A percentile compares a stretch with the other conserved stretches of the same genome.
Evolutionary conservation across 352 stramenopile species (phyloP).

Genomic region (Globisporangium uncinulatum): DNA sequence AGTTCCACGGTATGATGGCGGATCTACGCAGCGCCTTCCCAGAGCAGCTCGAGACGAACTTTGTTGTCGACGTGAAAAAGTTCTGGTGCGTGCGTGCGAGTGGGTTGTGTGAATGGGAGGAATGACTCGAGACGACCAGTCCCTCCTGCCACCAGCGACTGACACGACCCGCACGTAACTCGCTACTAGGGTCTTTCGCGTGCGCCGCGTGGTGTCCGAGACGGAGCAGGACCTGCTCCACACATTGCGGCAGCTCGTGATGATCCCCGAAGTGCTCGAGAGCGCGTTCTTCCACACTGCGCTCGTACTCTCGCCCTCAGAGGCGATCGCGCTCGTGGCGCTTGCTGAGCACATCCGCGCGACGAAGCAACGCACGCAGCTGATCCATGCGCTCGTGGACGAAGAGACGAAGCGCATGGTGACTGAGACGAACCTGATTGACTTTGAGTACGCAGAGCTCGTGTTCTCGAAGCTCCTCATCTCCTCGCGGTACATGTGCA

Average conservation of each 20-base stretch:
- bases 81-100: conserved; percentile 12
- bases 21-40: conserved; percentile 16
- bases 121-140: too few relatives aligned
- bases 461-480: conserved; percentile 19
- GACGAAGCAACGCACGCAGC: conserved; percentile 4
- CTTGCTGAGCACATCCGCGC: conserved; percentile 13
- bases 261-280: conserved; percentile 23
- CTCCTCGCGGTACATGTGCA: conserved; percentile 17
- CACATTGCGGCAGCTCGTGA: conserved; percentile 22
- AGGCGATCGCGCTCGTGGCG: conserved; percentile 2
- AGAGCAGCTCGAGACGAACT: conserved; percentile 16
- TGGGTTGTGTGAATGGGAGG: too few relatives aligned
- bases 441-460: conserved; percentile 20
- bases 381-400: conserved; percentile 15
- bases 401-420: conserved; percentile 14
- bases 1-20: conserved; percentile 15
- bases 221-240: conserved; percentile 20
- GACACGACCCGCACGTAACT: too few relatives aligned
- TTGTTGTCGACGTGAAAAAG: conserved; percentile 19
- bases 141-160: too few relatives aligned
- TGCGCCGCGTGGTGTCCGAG: conserved; percentile 13
- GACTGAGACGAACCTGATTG: conserved; percentile 7
- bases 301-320: conserved; percentile 5
- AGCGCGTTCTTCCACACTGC: conserved; percentile 16
- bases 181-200: conserved; percentile 9